Conservation (phyloP, 345 rosid genomes). For the Sonneratia caseolaris region DNA sequence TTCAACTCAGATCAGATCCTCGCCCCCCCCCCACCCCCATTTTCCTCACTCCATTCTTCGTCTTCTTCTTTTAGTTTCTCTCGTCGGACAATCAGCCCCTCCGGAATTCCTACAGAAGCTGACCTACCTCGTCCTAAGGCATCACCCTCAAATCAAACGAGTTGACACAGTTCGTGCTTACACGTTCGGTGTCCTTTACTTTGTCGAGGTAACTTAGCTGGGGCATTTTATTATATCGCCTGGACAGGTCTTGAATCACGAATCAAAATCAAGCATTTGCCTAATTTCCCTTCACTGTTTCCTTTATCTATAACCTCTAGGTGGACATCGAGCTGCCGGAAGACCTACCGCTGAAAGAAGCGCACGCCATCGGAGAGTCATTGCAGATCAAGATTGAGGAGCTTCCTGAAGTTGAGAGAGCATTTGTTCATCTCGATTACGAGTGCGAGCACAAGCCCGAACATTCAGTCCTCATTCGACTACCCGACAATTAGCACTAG, state of each 20-base stretch:
- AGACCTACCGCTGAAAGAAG: constrained; percentile 64
- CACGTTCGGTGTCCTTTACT: constrained; percentile 83
- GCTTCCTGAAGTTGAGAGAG: constrained; percentile 31
- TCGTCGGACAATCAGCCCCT: constrained; percentile 90
- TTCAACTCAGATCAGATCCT: neutral
- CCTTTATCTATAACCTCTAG: constrained; percentile 18
- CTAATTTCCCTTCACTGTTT: neutral
- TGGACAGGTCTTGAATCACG: too few species aligned
- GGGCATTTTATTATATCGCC: too few species aligned
- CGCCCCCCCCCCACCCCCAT: too few species aligned
- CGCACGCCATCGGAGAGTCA: constrained; percentile 69
- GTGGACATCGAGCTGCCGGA: constrained; percentile 85
- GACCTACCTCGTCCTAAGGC: constrained; percentile 64
- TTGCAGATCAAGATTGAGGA: constrained; percentile 70
- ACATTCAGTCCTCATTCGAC: constrained; percentile 15
- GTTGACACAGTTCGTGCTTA: constrained; percentile 92
- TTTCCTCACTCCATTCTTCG: neutral
- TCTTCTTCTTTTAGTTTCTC: constrained; percentile 40
- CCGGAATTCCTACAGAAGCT: constrained; percentile 71
- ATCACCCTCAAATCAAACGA: constrained; percentile 49
- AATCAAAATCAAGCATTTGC: too few species aligned
- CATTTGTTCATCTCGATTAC: constrained; percentile 39
- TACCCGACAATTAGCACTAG: constrained; percentile 8
- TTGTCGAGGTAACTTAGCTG: constrained; percentile 54
- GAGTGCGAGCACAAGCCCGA: constrained; percentile 33